Conservation (phyloP, 192 early-diverging fungal genomes). For the Podila epicladia region DNA sequence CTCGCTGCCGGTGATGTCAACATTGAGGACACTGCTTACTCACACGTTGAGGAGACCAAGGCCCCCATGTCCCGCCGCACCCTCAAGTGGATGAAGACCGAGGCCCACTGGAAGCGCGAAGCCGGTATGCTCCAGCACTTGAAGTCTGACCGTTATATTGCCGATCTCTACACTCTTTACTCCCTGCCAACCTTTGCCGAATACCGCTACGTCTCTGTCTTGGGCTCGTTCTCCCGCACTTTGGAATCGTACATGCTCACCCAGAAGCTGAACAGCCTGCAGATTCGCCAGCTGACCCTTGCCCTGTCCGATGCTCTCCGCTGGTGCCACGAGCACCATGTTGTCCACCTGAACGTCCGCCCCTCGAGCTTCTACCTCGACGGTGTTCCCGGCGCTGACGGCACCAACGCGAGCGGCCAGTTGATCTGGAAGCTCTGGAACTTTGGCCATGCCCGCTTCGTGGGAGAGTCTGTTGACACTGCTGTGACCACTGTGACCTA, state of each 20-base stretch:
- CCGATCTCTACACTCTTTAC: constrained; percentile 46
- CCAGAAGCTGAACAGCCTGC: constrained; percentile 16
- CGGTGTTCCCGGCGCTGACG: constrained; percentile 32
- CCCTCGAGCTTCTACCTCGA: constrained; percentile 50
- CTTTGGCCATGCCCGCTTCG: constrained; percentile 52
- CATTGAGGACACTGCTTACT: constrained; percentile 38
- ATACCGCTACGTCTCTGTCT: constrained; percentile 47
- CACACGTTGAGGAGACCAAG: constrained; percentile 48
- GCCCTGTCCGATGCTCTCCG: constrained; percentile 48
- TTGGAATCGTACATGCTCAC: constrained; percentile 45
- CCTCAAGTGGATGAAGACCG: constrained; percentile 51
- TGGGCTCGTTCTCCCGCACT: constrained; percentile 40
- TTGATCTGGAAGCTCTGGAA: constrained; percentile 54
- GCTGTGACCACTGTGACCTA: constrained; percentile 45
- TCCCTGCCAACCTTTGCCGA: constrained; percentile 48
- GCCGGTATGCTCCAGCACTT: constrained; percentile 53
- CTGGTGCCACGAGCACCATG: constrained; percentile 54
- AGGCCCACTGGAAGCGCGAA: constrained; percentile 53
- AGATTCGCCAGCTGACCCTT: constrained; percentile 41
- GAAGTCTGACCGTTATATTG: constrained; percentile 47
- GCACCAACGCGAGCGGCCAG: constrained; percentile 19
- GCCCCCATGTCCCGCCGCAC: constrained; percentile 33
- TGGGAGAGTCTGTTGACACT: constrained; percentile 47
- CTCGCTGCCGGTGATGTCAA: constrained; percentile 36
- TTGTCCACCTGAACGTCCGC: constrained; percentile 50